These are phyloP conservation scores for Boletus chippewaensis DNA, from an alignment of 1,284 basidiomycete species.

Conservation along the genomic window DNA sequence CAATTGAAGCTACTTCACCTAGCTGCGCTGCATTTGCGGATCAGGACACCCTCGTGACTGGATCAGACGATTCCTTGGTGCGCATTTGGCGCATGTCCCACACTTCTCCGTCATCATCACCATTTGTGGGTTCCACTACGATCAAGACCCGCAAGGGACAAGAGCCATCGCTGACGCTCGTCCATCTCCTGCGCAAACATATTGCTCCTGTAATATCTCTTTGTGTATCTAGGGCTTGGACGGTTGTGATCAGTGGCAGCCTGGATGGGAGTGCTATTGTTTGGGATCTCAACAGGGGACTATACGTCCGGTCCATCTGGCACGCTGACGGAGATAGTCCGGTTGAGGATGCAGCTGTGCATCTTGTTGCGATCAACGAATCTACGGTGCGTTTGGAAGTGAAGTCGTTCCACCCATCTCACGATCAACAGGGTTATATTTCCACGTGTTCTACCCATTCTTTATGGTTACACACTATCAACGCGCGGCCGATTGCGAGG, in stretches of 20 bases:
- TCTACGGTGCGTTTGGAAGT: constrained; percentile 55
- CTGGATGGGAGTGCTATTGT: constrained; percentile 79
- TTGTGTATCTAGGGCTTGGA: constrained; percentile 77
- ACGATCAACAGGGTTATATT: constrained; percentile 60
- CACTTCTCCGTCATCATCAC: constrained; percentile 19
- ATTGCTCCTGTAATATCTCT: constrained; percentile 63
- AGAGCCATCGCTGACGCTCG: constrained; percentile 38
- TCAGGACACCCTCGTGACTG: constrained; percentile 65
- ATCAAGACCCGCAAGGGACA: constrained; percentile 26
- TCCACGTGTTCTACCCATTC: constrained; percentile 69
- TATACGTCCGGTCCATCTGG: constrained; percentile 72
- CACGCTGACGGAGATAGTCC: constrained; percentile 43
- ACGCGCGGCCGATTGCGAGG: constrained; percentile 63
- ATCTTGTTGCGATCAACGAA: constrained; percentile 76
- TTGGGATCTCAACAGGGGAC: constrained; percentile 86
- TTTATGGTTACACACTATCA: constrained; percentile 76
- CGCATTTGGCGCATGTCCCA: constrained; percentile 68
- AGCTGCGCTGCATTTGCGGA: constrained; percentile 76
- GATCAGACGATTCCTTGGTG: constrained; percentile 69
- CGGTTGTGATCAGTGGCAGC: constrained; percentile 78
- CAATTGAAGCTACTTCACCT: constrained; percentile 67
- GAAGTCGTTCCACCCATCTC: not conserved
- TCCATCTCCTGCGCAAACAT: constrained; percentile 76
- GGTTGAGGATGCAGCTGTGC: constrained; percentile 45
- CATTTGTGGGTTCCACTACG: constrained; percentile 22